These are phyloP conservation scores for Stromatinia cepivora DNA, from an alignment of 2,329 filamentous ascomycete species.

Conservation along the genomic window DNA sequence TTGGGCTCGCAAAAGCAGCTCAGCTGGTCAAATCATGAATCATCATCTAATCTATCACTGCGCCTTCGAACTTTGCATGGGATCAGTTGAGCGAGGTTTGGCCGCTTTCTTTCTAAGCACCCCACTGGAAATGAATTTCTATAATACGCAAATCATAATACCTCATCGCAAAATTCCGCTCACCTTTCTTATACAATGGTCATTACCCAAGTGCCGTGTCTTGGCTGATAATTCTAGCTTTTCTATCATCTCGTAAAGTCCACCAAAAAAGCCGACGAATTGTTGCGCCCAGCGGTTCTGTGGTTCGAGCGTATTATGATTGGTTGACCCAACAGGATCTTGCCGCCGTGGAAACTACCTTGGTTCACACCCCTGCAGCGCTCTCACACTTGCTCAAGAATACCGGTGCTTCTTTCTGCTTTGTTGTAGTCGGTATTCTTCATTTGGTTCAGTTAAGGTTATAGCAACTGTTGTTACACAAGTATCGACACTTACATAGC, in stretches of 20 bases:
- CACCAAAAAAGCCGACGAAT: background rate
- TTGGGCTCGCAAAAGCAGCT: background rate
- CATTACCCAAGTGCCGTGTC: background rate
- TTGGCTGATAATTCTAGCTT: background rate
- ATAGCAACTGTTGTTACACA: background rate
- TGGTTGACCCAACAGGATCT: conserved; percentile 1
- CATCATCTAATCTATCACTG: background rate
- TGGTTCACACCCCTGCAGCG: background rate
- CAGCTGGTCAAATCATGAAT: background rate
- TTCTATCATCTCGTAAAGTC: background rate
- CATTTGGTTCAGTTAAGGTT: background rate
- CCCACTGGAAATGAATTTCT: background rate
- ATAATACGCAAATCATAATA: background rate
- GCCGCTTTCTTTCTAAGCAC: background rate
- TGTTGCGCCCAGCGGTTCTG: background rate
- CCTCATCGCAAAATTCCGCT: too few species aligned
- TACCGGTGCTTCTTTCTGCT: background rate
- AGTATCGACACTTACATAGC: background rate
- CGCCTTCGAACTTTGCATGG: background rate
- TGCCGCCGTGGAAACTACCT: conserved; percentile 11
- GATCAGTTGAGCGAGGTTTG: background rate
- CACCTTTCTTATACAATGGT: background rate
- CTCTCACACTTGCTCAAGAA: background rate
- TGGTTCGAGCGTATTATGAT: background rate
- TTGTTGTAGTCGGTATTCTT: background rate